Percentiles rank a stretch among this genome's conserved stretches.
Evolutionary conservation across 352 stramenopile species (phyloP).

Genomic region (Pythium aquatile): DNA sequence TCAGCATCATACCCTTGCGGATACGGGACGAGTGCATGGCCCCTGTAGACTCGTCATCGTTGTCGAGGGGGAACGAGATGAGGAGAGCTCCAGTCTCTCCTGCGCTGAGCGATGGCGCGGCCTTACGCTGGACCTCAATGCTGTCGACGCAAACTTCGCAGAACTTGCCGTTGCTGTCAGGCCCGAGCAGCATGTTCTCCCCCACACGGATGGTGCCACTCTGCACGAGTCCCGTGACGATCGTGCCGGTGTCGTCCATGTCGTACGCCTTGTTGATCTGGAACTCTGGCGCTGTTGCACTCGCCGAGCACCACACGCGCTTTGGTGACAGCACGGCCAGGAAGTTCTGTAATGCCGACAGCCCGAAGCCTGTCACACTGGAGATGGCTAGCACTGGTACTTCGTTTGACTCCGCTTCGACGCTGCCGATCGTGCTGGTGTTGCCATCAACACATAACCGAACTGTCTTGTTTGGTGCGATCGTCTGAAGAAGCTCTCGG

Average conservation of each 20-base stretch:
- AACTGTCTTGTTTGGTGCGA: conserved; percentile 23
- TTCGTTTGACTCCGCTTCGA: conserved; percentile 20
- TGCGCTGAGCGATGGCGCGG: conserved; percentile 49
- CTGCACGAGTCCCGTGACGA: conserved; percentile 72
- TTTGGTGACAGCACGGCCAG: conserved; percentile 57
- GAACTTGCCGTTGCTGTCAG: conserved; percentile 56
- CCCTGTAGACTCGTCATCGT: neutral
- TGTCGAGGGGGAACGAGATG: conserved; percentile 26
- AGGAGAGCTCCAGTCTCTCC: conserved; percentile 72
- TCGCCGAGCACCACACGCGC: conserved; percentile 48
- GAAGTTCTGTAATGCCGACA: conserved; percentile 60
- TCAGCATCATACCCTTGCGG: conserved; percentile 69
- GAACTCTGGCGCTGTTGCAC: conserved; percentile 59
- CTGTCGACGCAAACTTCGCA: conserved; percentile 64
- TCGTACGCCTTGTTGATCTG: conserved; percentile 81
- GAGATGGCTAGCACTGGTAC: conserved; percentile 70
- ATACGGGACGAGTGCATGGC: conserved; percentile 29
- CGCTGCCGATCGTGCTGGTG: neutral
- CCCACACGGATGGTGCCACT: conserved; percentile 61
- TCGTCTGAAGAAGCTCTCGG: conserved; percentile 32
- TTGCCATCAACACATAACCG: conserved; percentile 9
- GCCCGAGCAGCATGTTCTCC: conserved; percentile 67
- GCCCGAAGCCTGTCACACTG: conserved; percentile 50
- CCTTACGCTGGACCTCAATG: conserved; percentile 79
- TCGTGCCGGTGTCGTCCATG: conserved; percentile 62